Percentiles rank a stretch among this genome's conserved stretches.
Evolutionary conservation across 2,329 filamentous ascomycete genomes (phyloP).

Genomic region (Penicillium italicum): DNA sequence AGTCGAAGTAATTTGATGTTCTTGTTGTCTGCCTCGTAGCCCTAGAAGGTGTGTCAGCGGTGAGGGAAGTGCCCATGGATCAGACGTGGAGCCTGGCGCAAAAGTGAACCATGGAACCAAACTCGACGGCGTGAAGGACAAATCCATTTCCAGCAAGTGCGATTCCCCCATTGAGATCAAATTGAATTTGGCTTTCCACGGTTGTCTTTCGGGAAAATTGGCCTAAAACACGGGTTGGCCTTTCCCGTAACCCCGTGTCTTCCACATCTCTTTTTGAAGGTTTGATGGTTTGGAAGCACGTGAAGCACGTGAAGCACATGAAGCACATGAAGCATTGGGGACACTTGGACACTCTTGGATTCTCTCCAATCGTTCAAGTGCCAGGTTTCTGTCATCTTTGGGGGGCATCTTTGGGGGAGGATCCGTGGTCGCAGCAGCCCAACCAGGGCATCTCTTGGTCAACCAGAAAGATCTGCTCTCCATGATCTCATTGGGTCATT

Average conservation of each 20-base stretch:
- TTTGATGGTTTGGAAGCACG: not conserved
- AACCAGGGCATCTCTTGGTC: not conserved
- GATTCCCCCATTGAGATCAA: not conserved
- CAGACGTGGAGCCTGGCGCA: conserved; percentile 20
- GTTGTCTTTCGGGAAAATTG: not conserved
- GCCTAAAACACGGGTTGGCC: conserved; percentile 20
- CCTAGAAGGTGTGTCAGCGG: conserved; percentile 47
- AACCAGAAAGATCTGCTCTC: not conserved
- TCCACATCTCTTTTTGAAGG: conserved; percentile 21
- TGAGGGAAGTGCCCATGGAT: not conserved
- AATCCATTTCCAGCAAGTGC: not conserved
- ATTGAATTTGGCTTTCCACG: conserved; percentile 1
- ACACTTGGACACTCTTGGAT: not conserved
- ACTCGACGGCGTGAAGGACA: conserved; percentile 28
- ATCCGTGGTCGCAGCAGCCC: not conserved
- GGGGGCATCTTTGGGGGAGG: too few relatives aligned
- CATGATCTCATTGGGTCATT: not conserved
- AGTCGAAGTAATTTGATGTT: conserved; percentile 80
- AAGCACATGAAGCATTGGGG: not conserved
- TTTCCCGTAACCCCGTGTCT: conserved; percentile 22
- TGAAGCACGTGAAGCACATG: not conserved
- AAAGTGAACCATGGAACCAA: conserved; percentile 41
- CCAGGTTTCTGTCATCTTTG: not conserved
- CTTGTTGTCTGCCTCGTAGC: conserved; percentile 68
- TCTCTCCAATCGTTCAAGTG: not conserved